These are phyloP conservation scores for Claviceps capensis DNA, from an alignment of 2,329 filamentous ascomycete species.

Conservation along the genomic window DNA sequence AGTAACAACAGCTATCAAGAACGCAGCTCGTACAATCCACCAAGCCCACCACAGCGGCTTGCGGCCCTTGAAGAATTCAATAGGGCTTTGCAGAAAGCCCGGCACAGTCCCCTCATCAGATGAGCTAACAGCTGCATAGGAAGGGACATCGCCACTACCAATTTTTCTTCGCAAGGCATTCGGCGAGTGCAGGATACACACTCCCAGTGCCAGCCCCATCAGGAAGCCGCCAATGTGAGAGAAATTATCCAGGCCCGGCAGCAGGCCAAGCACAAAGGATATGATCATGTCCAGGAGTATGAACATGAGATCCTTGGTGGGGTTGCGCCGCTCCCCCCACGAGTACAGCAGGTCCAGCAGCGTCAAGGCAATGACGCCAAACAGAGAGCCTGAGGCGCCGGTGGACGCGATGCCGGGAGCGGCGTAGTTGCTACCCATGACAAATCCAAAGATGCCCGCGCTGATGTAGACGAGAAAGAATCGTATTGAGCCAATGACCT, in stretches of 20 bases:
- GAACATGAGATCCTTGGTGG: constrained; percentile 74
- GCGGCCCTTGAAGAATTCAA: constrained; percentile 79
- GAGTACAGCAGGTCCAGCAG: constrained; percentile 87
- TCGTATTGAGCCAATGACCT: constrained; percentile 72
- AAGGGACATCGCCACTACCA: constrained; percentile 43
- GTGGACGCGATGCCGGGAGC: constrained; percentile 68
- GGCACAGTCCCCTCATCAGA: constrained; percentile 33
- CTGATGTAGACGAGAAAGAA: constrained; percentile 84
- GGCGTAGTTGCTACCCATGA: constrained; percentile 88
- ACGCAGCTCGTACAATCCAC: constrained; percentile 76
- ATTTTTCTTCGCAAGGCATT: constrained; percentile 63
- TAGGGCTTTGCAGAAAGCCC: constrained; percentile 45
- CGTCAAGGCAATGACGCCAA: constrained; percentile 79
- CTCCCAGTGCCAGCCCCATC: constrained; percentile 76
- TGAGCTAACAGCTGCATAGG: constrained; percentile 55
- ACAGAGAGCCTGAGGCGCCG: constrained; percentile 80
- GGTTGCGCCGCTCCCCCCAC: constrained; percentile 66
- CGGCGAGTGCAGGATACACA: constrained; percentile 81
- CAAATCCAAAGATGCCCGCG: constrained; percentile 88
- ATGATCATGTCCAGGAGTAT: constrained; percentile 76
- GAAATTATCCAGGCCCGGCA: constrained; percentile 93
- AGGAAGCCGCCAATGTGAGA: constrained; percentile 92
- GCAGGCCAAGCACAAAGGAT: constrained; percentile 79
- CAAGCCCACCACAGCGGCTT: constrained; percentile 95
- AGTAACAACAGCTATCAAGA: constrained; percentile 66